Conservation (phyloP, 176 grass and related monocot species). For the Lolium multiflorum region DNA sequence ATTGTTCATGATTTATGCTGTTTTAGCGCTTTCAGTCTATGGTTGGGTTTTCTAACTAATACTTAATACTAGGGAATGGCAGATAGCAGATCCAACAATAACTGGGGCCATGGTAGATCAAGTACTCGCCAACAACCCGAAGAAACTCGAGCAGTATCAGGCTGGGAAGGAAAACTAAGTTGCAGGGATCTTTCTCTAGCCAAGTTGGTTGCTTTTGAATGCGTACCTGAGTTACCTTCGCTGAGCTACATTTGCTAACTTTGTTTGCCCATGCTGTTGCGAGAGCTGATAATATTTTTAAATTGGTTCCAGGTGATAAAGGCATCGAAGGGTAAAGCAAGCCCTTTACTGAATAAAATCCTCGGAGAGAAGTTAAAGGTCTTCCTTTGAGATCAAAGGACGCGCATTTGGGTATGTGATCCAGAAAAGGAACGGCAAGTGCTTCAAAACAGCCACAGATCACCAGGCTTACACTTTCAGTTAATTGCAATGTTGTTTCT, state of each 20-base stretch:
- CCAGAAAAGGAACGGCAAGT: no score
- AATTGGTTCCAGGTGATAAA: slow-evolving; percentile 80
- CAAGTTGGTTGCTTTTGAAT: slow-evolving; percentile 53
- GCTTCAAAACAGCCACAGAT: no score
- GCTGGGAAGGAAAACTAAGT: slow-evolving; percentile 74
- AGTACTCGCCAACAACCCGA: slow-evolving; percentile 32
- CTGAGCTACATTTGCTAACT: no score
- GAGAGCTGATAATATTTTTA: slow-evolving; percentile 9
- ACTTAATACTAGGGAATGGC: neutral
- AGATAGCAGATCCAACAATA: neutral
- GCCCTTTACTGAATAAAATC: no score
- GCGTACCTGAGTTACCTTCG: neutral
- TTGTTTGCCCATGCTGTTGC: neutral
- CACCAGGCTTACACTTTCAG: no score
- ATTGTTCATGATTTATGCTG: no score
- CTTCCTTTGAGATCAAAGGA: no score
- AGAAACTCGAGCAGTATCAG: neutral
- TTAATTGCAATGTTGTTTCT: no score
- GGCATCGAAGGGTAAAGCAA: slow-evolving; percentile 47
- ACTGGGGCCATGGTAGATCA: slow-evolving; percentile 82
- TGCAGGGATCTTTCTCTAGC: slow-evolving; percentile 85
- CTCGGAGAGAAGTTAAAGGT: no score
- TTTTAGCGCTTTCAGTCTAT: no score
- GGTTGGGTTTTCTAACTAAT: no score
- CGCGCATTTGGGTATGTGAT: no score